Conservation (phyloP, 1,284 basidiomycete species). For the Flammula alnicola region DNA sequence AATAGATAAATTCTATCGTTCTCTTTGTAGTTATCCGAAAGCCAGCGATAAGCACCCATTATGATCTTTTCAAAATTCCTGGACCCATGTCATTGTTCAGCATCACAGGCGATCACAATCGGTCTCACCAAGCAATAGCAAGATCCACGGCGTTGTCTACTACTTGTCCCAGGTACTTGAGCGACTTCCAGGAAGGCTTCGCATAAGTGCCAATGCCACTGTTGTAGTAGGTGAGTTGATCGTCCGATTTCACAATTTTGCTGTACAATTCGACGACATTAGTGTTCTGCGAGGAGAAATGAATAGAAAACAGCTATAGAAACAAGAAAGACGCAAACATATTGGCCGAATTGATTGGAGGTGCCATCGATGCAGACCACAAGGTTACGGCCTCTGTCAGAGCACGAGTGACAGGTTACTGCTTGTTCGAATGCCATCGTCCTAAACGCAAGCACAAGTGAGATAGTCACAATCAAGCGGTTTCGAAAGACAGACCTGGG, state of each 20-base stretch:
- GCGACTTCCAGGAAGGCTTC: slow-evolving; percentile 28
- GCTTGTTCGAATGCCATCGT: too few relatives aligned
- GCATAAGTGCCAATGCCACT: slow-evolving; percentile 46
- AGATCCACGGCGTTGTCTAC: slow-evolving; percentile 28
- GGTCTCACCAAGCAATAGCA: slow-evolving; percentile 31
- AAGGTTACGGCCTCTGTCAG: slow-evolving; percentile 16
- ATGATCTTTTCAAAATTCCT: slow-evolving; percentile 17
- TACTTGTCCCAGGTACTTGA: slow-evolving; percentile 23
- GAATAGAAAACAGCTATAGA: background rate
- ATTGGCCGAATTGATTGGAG: slow-evolving; percentile 21
- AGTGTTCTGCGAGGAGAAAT: slow-evolving; percentile 23
- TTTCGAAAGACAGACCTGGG: too few relatives aligned
- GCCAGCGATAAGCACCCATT: slow-evolving; percentile 27
- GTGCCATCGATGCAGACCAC: slow-evolving; percentile 24
- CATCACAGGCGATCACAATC: background rate
- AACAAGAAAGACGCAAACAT: slow-evolving; percentile 4
- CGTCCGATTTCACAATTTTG: slow-evolving; percentile 11
- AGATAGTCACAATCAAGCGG: too few relatives aligned
- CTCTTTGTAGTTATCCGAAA: slow-evolving; percentile 35
- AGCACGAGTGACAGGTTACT: too few relatives aligned
- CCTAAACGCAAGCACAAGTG: too few relatives aligned
- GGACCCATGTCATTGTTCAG: background rate
- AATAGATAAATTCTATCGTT: slow-evolving; percentile 36
- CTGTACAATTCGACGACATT: slow-evolving; percentile 23
- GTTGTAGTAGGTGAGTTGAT: slow-evolving; percentile 33